phyloP scores from a whole-genome alignment of 2,329 filamentous ascomycete genomes.

The Aspergillus novoparasiticus region DNA sequence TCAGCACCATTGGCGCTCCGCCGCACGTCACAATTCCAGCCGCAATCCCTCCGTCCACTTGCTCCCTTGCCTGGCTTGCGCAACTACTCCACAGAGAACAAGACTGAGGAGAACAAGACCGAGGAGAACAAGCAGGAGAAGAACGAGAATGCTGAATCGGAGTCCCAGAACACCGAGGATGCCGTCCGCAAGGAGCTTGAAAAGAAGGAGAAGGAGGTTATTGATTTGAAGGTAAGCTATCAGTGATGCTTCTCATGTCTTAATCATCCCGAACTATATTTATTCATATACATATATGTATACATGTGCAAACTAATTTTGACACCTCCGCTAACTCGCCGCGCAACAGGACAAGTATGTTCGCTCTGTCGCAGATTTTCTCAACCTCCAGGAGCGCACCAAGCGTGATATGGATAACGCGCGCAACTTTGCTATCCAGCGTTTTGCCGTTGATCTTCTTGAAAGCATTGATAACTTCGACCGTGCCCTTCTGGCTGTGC shows the following conservation, averaged over 20 bases:
- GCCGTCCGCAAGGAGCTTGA: slow-evolving; percentile 68
- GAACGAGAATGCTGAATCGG: slow-evolving; percentile 48
- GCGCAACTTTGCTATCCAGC: slow-evolving; percentile 89
- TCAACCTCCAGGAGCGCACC: slow-evolving; percentile 94
- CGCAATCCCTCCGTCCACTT: slow-evolving; percentile 35
- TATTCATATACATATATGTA: neutral
- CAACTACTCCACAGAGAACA: slow-evolving; percentile 49
- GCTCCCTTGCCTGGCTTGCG: slow-evolving; percentile 37
- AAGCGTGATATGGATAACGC: slow-evolving; percentile 85
- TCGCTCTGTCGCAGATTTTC: slow-evolving; percentile 92
- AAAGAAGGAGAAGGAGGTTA: slow-evolving; percentile 69
- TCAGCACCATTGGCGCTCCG: slow-evolving; percentile 36
- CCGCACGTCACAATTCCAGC: slow-evolving; percentile 38
- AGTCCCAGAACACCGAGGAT: slow-evolving; percentile 43
- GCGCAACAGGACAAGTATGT: slow-evolving; percentile 81
- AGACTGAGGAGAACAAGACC: slow-evolving; percentile 39
- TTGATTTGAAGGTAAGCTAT: slow-evolving; percentile 80
- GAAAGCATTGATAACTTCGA: slow-evolving; percentile 98
- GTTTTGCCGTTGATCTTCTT: slow-evolving; percentile 91
- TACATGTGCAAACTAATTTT: neutral
- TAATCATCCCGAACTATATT: neutral
- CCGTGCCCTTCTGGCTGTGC: slow-evolving; percentile 80
- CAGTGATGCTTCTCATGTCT: neutral
- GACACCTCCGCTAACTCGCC: neutral
- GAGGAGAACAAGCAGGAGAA: slow-evolving; percentile 42